A percentile compares a stretch with the other conserved stretches of the same genome.
These are phyloP conservation scores for Suillus subluteus DNA, from an alignment of 768 basidiomycete genomes.

Conservation along the genomic window DNA sequence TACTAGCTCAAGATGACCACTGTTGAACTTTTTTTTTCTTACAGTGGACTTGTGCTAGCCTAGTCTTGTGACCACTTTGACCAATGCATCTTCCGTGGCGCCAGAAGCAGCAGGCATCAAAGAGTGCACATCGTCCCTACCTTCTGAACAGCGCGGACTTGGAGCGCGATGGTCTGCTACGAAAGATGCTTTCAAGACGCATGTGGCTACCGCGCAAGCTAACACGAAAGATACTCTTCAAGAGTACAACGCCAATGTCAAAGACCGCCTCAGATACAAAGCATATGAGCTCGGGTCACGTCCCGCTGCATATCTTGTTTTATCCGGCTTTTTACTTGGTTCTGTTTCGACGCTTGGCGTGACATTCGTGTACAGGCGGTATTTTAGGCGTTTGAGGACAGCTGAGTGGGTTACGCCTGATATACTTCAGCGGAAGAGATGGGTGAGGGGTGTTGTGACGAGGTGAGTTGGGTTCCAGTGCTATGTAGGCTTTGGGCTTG, in stretches of 20 bases:
- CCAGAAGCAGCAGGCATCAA: not conserved
- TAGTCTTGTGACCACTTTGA: not conserved
- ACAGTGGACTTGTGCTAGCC: not conserved
- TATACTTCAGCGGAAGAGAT: conserved; percentile 57
- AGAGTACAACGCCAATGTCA: not conserved
- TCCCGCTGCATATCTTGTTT: conserved; percentile 13
- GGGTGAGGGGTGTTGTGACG: conserved; percentile 83
- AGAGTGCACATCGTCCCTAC: not conserved
- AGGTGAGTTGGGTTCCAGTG: conserved; percentile 48
- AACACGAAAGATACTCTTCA: not conserved
- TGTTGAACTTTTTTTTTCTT: not conserved
- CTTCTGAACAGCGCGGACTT: not conserved
- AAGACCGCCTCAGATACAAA: not conserved
- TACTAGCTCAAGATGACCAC: not conserved
- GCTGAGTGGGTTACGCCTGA: conserved; percentile 73
- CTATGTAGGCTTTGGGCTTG: conserved; percentile 1
- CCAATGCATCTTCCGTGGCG: conserved; percentile 7
- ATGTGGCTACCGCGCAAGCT: not conserved
- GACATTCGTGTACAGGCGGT: conserved; percentile 48
- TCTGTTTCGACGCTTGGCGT: conserved; percentile 39
- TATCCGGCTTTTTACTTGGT: conserved; percentile 46
- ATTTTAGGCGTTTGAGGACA: conserved; percentile 61
- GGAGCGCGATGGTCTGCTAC: not conserved
- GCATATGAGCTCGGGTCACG: not conserved
- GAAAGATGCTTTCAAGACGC: not conserved